Base-by-base conservation (phyloP, 2,329 filamentous ascomycete species). In the Xylaria multiplex region DNA sequence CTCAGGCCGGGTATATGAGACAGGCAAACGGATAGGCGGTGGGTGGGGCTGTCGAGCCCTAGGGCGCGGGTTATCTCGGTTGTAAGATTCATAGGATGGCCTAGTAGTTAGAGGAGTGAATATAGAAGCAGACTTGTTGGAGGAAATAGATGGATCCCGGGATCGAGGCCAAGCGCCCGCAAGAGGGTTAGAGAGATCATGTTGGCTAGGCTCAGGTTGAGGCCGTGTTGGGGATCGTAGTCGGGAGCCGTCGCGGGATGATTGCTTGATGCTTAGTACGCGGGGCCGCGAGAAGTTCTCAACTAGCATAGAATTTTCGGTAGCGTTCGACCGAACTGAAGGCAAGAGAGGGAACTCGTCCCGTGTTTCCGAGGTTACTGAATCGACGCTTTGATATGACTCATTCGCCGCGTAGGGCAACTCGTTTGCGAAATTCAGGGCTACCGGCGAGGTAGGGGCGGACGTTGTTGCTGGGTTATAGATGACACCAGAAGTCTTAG, bases 211-310 rank as follows among this genome's bases (percentile, higher is more conserved):
- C 11, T 79, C 77, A 45, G 70, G 58, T 16, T 70, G 69, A 9
- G 65, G 58, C n/a, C 73, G 71, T 57, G 70, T 73, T 60, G 72
- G 69, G n/a, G 73, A 74, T 50, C 75, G 77, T 43, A 76, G 70
- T 52, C 75, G 78, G 65, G 73, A 67, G 50, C 74, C 70, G 37
- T 82, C 80, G 55, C 75, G 71, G 50, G 76, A 74, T 58, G 79
- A 74, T 67, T 83, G 83, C 62, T 81, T 81, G 66, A 85, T 80
- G 74, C 86, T 88, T 45, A 81, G 78, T 67, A 86, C 86, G 64
- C 86, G 81, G 48, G 86, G 86, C 45, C 86, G 81, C n/a, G 86
- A 88, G 74, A 88, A 88, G 76, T 88, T 88, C 71, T 84, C 83
- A 52, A 86, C 79, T 52, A 75, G 73, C 69, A 79, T 77, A 59